Evolutionary conservation across 2,329 filamentous ascomycete species (phyloP), one percentile per base, ranked within the genome.

Genomic region (Apiospora sp.): DNA sequence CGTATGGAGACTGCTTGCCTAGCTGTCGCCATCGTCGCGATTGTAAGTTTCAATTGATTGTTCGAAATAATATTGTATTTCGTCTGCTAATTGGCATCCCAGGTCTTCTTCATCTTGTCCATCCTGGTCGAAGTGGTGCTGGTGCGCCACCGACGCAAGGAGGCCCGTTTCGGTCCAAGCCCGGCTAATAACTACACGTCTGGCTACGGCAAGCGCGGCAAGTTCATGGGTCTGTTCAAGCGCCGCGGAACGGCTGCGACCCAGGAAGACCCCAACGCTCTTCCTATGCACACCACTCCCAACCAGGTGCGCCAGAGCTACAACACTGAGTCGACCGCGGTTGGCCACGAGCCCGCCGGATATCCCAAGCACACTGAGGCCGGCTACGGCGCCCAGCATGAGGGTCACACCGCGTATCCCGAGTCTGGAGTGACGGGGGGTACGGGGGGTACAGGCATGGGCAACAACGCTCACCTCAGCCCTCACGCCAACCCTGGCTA

Each of bases 1-100:
- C 87, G 87, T 73, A 85, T 98, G 76, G 90, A 97, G 83, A 94
- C 91, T 69, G 94, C 92, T 64, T 89, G 87, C 73, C 92, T 98
- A 75, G 93, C 93, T 4, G 91, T 96, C 22, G 86, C 95, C 43
- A 93, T 98, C 73, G 89, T 95, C 72, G 93, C 88, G 79, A 91
- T 93, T 91, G 95, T 86, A 84, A 19, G 14, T 24, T 30, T n/a
- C 22, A 24, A 46, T 12, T n/a, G 5, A 30, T 41, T 43, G 44
- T 67, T 71, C 37, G 37, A 72, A 14, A 58, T 93, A 91, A 68
- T 82, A 34, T 8, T 34, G 2, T 46, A 10, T 10, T 10, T 6
- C 2, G 1, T 5, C 4, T 30, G 34, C 51, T 43, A n/a, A 43
- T 12, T 14, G 4, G 30, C 6, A 44, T 12, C 8, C 34, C 22